Base-by-base conservation (phyloP, 805 yeast species). In the Yamadazyma takamatsuzukensis region DNA sequence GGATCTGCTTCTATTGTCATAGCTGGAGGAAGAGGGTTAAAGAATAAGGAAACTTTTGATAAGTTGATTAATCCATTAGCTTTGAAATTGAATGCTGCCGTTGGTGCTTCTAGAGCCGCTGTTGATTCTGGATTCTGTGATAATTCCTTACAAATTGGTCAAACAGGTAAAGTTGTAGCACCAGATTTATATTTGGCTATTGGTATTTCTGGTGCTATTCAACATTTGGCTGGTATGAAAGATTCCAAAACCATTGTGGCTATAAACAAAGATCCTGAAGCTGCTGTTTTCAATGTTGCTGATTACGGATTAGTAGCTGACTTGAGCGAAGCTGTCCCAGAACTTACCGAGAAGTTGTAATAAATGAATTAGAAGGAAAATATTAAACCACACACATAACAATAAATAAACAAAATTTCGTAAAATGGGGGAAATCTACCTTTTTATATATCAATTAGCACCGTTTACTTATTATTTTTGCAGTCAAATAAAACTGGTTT, bases 201-300 rank as follows among this genome's bases (percentile, higher is more conserved):
- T 25, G 98, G 98, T 43, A 77, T 93, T 37, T 83, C 95, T 14
- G 98, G 98, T 41, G 98, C 98, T 19, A 90, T 90, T 52, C 98
- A 90, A 66, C 98, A 90, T 64, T 68, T 93, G 51, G 98, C 98
- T 2, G 98, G 98, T 44, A 90, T 90, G 97, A 90, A 89, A 63
- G 97, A 90, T 56, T 76, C 96, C 26, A 90, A 88, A 66, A 78
- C 80, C 21, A 87, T 90, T 57, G 97, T 88, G 19, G 96, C 96
- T 24, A 85, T 90, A 40, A 90, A 90, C 64, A 90, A 86, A 62
- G 96, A 89, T 59, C 85, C 83, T 35, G 97, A 90, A 40, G 88
- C 96, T 7, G 94, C 98, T 2, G 87, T 90, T 30, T 89, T 87
- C 70, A 86, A 83, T 47, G 77, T 83, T 32, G 93, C 97, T 12